Conservation (phyloP, 768 basidiomycete species). For the Mycena vulgaris region DNA sequence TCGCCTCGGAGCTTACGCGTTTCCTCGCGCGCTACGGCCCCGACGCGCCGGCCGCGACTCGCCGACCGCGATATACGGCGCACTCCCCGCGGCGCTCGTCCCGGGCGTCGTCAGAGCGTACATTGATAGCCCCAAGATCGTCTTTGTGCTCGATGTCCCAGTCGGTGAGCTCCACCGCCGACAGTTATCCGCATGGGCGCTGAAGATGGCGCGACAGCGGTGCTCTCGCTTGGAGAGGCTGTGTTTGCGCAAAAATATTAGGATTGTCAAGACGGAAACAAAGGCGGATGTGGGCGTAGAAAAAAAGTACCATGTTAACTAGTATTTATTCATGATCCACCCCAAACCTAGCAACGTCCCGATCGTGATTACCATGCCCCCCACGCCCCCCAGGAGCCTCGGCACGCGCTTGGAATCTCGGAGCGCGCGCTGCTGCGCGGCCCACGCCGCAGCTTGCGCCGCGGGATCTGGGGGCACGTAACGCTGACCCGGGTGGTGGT, state of each 20-base stretch:
- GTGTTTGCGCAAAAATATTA: slow-evolving; percentile 5
- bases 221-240: background rate
- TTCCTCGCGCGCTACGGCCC: slow-evolving; percentile 35
- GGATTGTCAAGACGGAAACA: slow-evolving; percentile 9
- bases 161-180: background rate
- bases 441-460: slow-evolving; percentile 13
- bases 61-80: slow-evolving; percentile 34
- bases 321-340: slow-evolving; percentile 9
- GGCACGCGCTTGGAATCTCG: slow-evolving; percentile 14
- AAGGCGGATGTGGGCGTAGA: background rate
- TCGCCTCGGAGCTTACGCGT: slow-evolving; percentile 28
- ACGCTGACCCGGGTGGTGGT: slow-evolving; percentile 27
- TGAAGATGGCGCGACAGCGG: background rate
- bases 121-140: slow-evolving; percentile 8
- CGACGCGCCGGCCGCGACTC: slow-evolving; percentile 30
- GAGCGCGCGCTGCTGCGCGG: slow-evolving; percentile 3
- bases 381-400: too few relatives aligned
- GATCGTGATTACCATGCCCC: too few relatives aligned
- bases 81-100: slow-evolving; percentile 30
- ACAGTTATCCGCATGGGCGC: background rate
- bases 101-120: slow-evolving; percentile 30
- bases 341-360: slow-evolving; percentile 3
- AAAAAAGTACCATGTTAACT: background rate
- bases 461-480: slow-evolving; percentile 4
- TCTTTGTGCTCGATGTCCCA: slow-evolving; percentile 12